Percentiles rank a stretch among this genome's conserved stretches.
Evolutionary conservation across 2,329 filamentous ascomycete species (phyloP).

Genomic region (Sordariomycetes sp.): DNA sequence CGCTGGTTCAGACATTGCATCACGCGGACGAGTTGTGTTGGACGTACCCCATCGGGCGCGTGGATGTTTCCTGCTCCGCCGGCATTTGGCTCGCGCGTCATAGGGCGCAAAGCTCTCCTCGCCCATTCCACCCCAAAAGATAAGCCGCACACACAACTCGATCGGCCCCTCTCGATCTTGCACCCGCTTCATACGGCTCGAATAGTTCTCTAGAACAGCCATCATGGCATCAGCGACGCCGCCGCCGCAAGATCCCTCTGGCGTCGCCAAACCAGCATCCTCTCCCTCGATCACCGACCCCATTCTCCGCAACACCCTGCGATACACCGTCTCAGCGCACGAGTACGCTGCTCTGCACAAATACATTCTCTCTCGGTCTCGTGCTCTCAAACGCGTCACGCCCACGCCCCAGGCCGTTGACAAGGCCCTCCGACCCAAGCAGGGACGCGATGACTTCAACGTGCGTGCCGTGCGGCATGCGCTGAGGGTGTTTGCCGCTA

Average conservation of each 20-base stretch:
- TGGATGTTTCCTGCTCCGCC: background rate
- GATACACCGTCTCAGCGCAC: constrained; percentile 75
- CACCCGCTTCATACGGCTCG: background rate
- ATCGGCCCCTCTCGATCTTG: too few relatives aligned
- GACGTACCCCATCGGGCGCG: too few relatives aligned
- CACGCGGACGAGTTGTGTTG: too few relatives aligned
- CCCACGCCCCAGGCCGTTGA: constrained; percentile 47
- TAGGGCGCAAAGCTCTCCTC: background rate
- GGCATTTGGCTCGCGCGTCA: background rate
- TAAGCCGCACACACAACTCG: background rate
- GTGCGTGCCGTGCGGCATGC: constrained; percentile 62
- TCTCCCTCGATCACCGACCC: constrained; percentile 42
- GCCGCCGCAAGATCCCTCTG: background rate
- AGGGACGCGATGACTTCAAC: constrained; percentile 54
- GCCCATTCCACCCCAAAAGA: background rate
- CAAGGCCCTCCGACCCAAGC: constrained; percentile 21
- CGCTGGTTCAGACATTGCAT: too few relatives aligned
- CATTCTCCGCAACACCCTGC: constrained; percentile 73
- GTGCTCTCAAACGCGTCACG: constrained; percentile 42
- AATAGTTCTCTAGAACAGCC: too few relatives aligned
- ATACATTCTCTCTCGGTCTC: constrained; percentile 68
- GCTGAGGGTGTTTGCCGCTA: constrained; percentile 59
- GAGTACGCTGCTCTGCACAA: constrained; percentile 82
- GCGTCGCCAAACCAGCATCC: background rate
- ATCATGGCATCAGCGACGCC: background rate